Evolutionary conservation across 1,284 basidiomycete genomes (phyloP), one percentile per base, ranked within the genome.

Genomic region (Apiotrichum siamense): DNA sequence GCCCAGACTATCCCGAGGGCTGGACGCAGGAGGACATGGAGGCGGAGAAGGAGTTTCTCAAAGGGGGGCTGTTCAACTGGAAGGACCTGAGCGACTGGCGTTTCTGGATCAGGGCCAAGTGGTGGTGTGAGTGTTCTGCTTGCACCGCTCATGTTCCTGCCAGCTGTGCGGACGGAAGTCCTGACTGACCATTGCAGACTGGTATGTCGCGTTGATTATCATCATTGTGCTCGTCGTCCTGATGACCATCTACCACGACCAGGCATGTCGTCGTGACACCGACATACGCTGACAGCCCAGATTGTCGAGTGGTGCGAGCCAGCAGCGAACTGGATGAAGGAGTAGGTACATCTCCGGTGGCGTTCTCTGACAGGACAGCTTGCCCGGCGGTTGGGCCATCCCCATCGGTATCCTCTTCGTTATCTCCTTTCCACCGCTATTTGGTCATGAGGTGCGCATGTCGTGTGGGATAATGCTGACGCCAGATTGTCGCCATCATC

Each of bases 311-410:
- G 79, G 78, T 72, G 88, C 44, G 81, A 77, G 18, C 85, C 85
- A 2, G 79, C 79, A 4, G 82, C 83, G 2, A 75, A 77, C 25
- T 83, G 81, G 79, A 75, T 88, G 65, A 79, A 83, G 56, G 64
- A 71, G 81, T 85, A 57, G 52, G 81, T 70, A 7, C n/a, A 9
- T 17, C 32, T 23, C 18, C 4, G 15, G 26, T n/a, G n/a, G 21
- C 15, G 11, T 23, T 13, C 42, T 36, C 17, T 46, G 27, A 17
- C 21, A 26, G 18, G 49, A 13, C 35, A 75, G 76, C 29, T 56
- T 78, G 18, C 67, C 73, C 11, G 76, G 66, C 36, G 89, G 90
- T 18, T 93, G 84, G 84, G 70, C 85, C 17, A 88, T 94, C 38
- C 89, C 90, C 1, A 88, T 92, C 43, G 86, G 74, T 39, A 33